Evolutionary conservation across 106 monocot genomes (phyloP), one percentile per base, ranked within the genome.

Genomic region (Posidonia australis): DNA sequence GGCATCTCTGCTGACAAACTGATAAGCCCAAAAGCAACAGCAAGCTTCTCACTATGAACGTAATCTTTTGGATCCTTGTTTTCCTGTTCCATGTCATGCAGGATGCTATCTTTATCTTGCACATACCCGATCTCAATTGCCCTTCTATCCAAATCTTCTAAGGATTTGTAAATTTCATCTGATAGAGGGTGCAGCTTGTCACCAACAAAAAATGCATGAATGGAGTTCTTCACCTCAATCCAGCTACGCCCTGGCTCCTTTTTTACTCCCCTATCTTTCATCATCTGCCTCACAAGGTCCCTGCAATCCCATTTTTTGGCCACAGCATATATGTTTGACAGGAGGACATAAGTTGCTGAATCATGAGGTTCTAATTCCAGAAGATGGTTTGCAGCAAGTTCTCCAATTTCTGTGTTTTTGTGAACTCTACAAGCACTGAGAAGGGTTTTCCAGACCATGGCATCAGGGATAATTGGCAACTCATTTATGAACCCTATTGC

Each of bases 41-140:
- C 92, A 51, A 92, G 70, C 60, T 87, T 92, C 77, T 92, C 92
- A 27, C 92, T 87, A 42, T 92, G 92, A 43, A 87, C 62, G 23
- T 45, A 73, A 17, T 51, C 74, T 58, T 45, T 67, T 5, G 74
- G 69, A 29, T 86, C 91, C 62, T 70, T 81, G 46, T 55, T 70
- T 21, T 82, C 92, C 54, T 75, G 77, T 56, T 84, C 92, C 59
- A 60, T 58, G 11, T 81, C 82, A 66, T 81, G 73, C 16, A 86
- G 55, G 32, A 92, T 63, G n/a, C 57, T 44, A 56, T 78, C 72
- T 16, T 54, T 84, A 46, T 92, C 82, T 74, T 78, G 87, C 23
- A 66, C 71, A 64, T 91, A 91, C 28, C 92, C 87, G 54, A 78
- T 64, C 52, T 41, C 59, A 59, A 20, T 65, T 28, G 71, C 75